These are phyloP conservation scores for Rutidosis leptorrhynchoides DNA, from an alignment of 129 eudicot species.

Conservation along the genomic window DNA sequence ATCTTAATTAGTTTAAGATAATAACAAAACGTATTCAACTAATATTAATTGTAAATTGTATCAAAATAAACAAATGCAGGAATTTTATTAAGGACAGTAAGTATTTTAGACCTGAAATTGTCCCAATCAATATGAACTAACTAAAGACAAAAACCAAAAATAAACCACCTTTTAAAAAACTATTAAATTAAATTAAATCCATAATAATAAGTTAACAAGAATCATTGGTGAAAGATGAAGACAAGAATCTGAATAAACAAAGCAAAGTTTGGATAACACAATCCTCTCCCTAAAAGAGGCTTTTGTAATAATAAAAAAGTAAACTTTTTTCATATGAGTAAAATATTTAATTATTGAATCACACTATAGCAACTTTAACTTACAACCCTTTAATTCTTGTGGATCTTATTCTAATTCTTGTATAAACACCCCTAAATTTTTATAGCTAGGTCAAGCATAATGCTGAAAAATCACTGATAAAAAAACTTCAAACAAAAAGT, in stretches of 20 bases:
- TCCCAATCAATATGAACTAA: neutral
- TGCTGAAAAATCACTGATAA: neutral
- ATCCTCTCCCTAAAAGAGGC: neutral
- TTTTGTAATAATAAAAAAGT: no score
- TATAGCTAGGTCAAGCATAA: neutral
- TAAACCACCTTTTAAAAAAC: conserved; percentile 40
- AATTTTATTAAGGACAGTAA: neutral
- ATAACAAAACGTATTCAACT: neutral
- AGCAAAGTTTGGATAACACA: conserved; percentile 3
- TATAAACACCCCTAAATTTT: neutral
- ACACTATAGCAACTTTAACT: neutral
- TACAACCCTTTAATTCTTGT: neutral
- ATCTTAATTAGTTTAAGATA: neutral
- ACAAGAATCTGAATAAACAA: conserved; percentile 25
- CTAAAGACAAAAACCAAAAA: conserved; percentile 29
- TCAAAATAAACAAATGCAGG: neutral
- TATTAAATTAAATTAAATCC: neutral
- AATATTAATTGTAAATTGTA: neutral
- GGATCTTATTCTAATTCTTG: neutral
- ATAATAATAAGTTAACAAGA: neutral
- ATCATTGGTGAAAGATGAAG: conserved; percentile 19
- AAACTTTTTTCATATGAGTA: no score
- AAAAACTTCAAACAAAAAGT: neutral
- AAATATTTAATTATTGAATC: no score
- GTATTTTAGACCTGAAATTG: neutral